Base-by-base conservation (phyloP, 495 filamentous ascomycete species). In the Penicillium ucsense region DNA sequence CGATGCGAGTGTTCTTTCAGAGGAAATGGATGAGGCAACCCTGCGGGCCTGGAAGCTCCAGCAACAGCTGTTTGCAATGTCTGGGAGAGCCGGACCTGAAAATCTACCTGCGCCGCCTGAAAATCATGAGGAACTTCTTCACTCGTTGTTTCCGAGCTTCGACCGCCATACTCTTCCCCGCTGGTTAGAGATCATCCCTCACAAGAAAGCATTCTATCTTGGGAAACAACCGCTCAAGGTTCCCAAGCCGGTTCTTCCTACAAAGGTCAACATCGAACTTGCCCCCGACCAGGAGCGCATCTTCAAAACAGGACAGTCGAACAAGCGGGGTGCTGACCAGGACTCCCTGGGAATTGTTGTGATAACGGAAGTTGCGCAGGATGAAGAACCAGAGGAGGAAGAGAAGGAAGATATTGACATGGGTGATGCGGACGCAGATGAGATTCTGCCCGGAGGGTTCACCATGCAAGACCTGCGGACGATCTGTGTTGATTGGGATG, bases 211-310 rank as follows among this genome's bases (percentile, higher is more conserved):
- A 3, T 70, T 77, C 32, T 89, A 83, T 56, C 63, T 81, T 35
- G 79, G 79, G 31, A 87, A 88, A 61, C 73, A 77, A 37, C 85
- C 85, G 3, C 31, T 71, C 1, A 91, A 88, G 61, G 74, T 78
- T 8, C 89, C 94, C 12, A 95, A 86, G 58, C 76, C 84, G 2
- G 71, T 95, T 11, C 71, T 88, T 9, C 88, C 89, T 0, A 89
- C 84, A 8, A 99, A 97, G 63, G 73, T 94, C 41, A 86, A 81
- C 48, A 67, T 97, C 5, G 92, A 97, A 48, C 65, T 96, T 8
- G 80, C 82, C 4, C 73, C 74, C 40, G 92, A 97, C 56, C 83
- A 92, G 54, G 83, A 89, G 52, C 83, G 85, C 49, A 66, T 74
- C 7, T 98, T 98, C 62, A 80, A 76, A 35, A 77, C 89, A 2